phyloP scores from a whole-genome alignment of 2,329 filamentous ascomycete genomes.

The Zymoseptoria crescenta region DNA sequence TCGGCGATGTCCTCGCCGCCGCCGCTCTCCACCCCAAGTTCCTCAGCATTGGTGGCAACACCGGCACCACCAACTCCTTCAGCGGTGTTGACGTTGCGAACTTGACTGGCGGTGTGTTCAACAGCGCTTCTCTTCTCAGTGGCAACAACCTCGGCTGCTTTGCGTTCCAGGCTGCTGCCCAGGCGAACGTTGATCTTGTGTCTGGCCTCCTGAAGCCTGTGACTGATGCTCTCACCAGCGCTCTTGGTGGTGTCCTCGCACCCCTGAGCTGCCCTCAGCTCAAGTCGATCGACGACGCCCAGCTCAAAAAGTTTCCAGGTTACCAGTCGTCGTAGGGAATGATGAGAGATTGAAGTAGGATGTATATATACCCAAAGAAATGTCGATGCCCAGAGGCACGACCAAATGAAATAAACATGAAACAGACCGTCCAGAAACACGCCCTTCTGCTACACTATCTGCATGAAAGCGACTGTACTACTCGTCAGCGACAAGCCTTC shows the following conservation, averaged over 20 bases:
- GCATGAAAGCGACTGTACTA: too few relatives aligned
- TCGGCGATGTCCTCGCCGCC: constrained; percentile 11
- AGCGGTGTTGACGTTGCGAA: constrained; percentile 28
- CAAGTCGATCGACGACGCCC: constrained; percentile 19
- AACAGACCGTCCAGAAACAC: not conserved
- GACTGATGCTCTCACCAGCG: constrained; percentile 3
- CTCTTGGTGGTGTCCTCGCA: constrained; percentile 5
- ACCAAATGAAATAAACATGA: not conserved
- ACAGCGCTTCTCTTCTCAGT: constrained; percentile 17
- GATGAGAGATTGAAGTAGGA: not conserved
- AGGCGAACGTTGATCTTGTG: constrained; percentile 26
- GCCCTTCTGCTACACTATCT: not conserved
- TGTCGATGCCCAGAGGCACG: not conserved
- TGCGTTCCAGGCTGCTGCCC: constrained; percentile 28
- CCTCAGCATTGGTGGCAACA: constrained; percentile 30
- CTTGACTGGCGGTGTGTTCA: constrained; percentile 37
- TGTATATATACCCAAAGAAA: not conserved
- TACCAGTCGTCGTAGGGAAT: constrained; percentile 10
- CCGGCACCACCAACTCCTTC: constrained; percentile 29
- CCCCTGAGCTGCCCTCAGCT: constrained; percentile 24
- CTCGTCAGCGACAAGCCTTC: too few relatives aligned
- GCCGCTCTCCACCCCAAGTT: constrained; percentile 24
- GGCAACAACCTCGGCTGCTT: constrained; percentile 44
- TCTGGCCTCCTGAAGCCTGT: constrained; percentile 7
- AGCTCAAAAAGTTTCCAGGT: constrained; percentile 24